Conservation (phyloP, 192 early-diverging fungal genomes). For the Linnemannia zychae region DNA sequence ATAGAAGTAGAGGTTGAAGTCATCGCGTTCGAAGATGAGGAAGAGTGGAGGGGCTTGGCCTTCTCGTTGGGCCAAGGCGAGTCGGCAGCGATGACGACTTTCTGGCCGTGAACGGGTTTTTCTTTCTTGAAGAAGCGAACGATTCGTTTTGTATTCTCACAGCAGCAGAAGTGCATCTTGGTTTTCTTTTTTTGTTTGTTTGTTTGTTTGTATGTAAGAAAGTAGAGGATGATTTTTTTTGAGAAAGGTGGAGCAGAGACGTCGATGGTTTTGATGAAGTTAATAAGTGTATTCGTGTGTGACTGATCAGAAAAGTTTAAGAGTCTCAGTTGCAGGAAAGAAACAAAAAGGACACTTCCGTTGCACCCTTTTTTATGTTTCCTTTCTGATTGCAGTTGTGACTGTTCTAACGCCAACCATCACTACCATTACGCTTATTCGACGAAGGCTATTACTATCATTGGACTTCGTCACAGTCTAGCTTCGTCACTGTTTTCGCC, state of each 20-base stretch:
- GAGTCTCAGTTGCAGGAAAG: neutral
- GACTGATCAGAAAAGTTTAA: too few relatives aligned
- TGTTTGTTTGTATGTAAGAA: neutral
- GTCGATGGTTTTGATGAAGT: too few relatives aligned
- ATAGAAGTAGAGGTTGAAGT: neutral
- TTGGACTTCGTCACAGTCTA: too few relatives aligned
- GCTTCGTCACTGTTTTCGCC: neutral
- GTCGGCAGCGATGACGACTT: neutral
- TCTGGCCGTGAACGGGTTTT: neutral
- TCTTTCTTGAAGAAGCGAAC: neutral
- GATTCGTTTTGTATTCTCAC: neutral
- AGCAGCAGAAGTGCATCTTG: neutral
- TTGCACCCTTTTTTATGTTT: neutral
- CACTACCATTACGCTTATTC: neutral
- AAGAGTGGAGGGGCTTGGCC: neutral
- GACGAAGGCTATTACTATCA: neutral
- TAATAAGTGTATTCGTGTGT: too few relatives aligned
- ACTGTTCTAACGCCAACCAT: neutral
- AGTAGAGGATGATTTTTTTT: neutral
- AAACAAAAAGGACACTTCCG: neutral
- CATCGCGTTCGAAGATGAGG: neutral
- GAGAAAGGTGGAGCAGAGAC: too few relatives aligned
- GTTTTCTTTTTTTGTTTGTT: neutral
- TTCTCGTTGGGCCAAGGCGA: neutral
- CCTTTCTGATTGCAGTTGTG: neutral